Conservation (phyloP, 768 basidiomycete genomes). For the Astraeus odoratus region DNA sequence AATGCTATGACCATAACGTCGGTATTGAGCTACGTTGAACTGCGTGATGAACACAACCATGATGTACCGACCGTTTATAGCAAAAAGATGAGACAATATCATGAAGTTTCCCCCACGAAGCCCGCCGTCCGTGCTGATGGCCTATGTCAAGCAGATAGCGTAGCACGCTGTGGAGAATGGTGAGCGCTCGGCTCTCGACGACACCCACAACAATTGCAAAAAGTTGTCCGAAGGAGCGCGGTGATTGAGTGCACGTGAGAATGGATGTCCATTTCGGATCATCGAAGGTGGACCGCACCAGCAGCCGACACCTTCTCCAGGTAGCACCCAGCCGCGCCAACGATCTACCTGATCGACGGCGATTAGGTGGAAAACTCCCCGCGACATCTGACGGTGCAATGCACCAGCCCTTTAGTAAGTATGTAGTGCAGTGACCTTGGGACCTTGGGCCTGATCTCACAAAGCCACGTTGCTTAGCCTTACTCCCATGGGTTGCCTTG, state of each 20-base stretch:
- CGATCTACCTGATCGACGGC: too few relatives aligned
- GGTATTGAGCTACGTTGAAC: background rate
- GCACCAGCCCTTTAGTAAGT: too few relatives aligned
- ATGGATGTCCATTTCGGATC: conserved; percentile 1
- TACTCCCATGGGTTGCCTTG: too few relatives aligned
- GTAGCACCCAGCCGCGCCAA: too few relatives aligned
- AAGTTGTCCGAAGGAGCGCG: background rate
- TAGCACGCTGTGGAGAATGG: background rate
- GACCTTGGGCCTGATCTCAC: too few relatives aligned
- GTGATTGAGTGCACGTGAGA: background rate
- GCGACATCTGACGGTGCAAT: too few relatives aligned
- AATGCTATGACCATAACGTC: background rate
- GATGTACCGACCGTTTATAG: conserved; percentile 11
- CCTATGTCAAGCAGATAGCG: background rate
- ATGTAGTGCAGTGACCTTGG: too few relatives aligned
- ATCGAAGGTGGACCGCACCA: background rate
- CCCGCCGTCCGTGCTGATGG: background rate
- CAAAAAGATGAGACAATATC: background rate
- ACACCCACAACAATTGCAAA: background rate
- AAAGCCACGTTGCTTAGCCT: too few relatives aligned
- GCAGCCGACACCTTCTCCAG: too few relatives aligned
- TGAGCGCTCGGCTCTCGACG: background rate
- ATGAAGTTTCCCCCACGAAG: background rate
- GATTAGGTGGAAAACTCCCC: too few relatives aligned
- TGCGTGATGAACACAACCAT: background rate